A percentile compares a stretch with the other conserved stretches of the same genome.
phyloP scores from a whole-genome alignment of 2,329 filamentous ascomycete genomes.

The Stylonectria norvegica region DNA sequence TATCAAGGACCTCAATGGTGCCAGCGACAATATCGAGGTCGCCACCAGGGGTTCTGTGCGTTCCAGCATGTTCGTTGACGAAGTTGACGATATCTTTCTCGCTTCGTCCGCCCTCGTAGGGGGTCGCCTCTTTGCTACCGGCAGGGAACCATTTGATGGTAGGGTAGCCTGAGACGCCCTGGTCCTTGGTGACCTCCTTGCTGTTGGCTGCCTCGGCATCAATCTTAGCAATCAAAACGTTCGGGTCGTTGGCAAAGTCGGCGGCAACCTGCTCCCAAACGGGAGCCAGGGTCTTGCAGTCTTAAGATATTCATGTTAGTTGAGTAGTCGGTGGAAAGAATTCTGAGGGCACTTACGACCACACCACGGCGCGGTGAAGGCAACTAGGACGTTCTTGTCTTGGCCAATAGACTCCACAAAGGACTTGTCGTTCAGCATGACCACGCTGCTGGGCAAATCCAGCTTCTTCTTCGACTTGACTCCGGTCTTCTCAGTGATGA shows the following conservation, averaged over 20 bases:
- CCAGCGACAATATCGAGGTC: conserved; percentile 75
- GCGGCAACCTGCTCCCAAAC: conserved; percentile 82
- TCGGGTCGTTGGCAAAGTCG: conserved; percentile 73
- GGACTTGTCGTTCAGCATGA: conserved; percentile 73
- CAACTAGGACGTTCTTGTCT: conserved; percentile 87
- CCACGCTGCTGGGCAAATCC: conserved; percentile 69
- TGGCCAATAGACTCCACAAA: conserved; percentile 77
- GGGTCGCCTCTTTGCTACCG: conserved; percentile 67
- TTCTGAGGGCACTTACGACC: conserved; percentile 67
- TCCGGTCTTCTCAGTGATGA: conserved; percentile 83
- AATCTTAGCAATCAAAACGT: conserved; percentile 88
- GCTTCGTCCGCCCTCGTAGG: conserved; percentile 72
- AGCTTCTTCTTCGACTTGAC: conserved; percentile 75
- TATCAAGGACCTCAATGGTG: conserved; percentile 75
- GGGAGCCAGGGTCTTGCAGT: conserved; percentile 94
- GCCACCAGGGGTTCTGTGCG: conserved; percentile 78
- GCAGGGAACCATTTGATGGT: conserved; percentile 98
- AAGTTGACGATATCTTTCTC: conserved; percentile 76
- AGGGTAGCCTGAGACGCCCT: conserved; percentile 82
- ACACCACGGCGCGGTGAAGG: conserved; percentile 98
- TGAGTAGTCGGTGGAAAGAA: neutral
- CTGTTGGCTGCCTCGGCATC: conserved; percentile 86
- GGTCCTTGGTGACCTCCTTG: conserved; percentile 71
- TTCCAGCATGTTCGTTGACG: conserved; percentile 85
- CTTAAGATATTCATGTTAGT: conserved; percentile 43